phyloP scores from a whole-genome alignment of 805 yeast genomes.

The Starmerella bombi region DNA sequence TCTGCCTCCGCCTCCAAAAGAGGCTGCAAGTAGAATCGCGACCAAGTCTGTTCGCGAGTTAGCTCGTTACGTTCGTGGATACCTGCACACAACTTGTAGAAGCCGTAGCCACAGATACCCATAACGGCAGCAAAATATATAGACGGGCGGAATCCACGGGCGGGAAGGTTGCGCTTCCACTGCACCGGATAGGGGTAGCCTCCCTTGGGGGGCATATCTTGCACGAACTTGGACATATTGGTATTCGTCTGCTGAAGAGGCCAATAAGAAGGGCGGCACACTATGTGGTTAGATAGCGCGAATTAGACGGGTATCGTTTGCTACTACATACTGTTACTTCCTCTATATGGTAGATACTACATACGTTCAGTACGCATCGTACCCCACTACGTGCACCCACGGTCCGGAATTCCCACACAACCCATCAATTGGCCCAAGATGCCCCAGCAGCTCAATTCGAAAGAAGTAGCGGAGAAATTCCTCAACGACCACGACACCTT shows the following conservation, averaged over 20 bases:
- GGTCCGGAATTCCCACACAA: no score
- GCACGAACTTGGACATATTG: constrained; percentile 26
- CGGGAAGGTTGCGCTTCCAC: constrained; percentile 77
- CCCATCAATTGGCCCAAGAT: no score
- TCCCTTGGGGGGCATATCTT: constrained; percentile 77
- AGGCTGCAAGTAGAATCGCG: constrained; percentile 60
- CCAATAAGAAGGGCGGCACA: no score
- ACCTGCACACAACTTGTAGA: constrained; percentile 50
- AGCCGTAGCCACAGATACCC: constrained; percentile 57
- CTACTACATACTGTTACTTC: no score
- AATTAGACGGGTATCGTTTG: no score
- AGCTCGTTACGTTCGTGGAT: constrained; percentile 63
- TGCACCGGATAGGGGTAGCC: constrained; percentile 70
- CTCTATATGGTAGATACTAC: no score
- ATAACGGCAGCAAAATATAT: constrained; percentile 54
- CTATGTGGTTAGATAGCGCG: no score
- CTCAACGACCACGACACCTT: constrained; percentile 66
- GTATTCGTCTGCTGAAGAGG: no score
- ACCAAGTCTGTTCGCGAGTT: constrained; percentile 62
- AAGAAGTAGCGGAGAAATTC: constrained; percentile 31
- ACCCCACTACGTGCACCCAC: no score
- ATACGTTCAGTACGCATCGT: no score
- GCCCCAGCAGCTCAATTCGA: constrained; percentile 20
- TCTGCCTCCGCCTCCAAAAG: constrained; percentile 71
- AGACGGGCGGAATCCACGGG: constrained; percentile 72